phyloP scores from a whole-genome alignment of 2,329 filamentous ascomycete species.

The Trichophyton equinum region DNA sequence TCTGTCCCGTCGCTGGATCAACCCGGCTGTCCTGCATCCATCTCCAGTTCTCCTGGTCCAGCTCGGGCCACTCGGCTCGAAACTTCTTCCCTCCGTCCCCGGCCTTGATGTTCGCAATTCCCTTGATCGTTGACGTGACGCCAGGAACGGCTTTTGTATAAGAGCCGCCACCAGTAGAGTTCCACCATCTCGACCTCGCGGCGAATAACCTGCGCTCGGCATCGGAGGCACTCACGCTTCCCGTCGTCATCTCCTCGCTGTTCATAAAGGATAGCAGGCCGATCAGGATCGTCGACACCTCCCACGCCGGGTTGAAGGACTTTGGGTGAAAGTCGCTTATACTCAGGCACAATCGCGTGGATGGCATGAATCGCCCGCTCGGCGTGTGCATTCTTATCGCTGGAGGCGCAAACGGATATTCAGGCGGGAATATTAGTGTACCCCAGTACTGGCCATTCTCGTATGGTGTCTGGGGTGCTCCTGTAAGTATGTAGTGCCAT shows the following conservation, averaged over 20 bases:
- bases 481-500: slow-evolving; percentile 94
- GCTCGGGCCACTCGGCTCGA: slow-evolving; percentile 72
- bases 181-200: slow-evolving; percentile 81
- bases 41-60: slow-evolving; percentile 78
- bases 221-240: slow-evolving; percentile 65
- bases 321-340: slow-evolving; percentile 98
- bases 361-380: slow-evolving; percentile 86
- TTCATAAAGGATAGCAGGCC: slow-evolving; percentile 97
- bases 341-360: slow-evolving; percentile 79
- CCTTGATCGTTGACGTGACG: slow-evolving; percentile 47
- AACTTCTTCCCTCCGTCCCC: slow-evolving; percentile 92
- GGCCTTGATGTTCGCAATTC: slow-evolving; percentile 67
- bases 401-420: slow-evolving; percentile 94
- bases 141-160: slow-evolving; percentile 39
- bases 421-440: slow-evolving; percentile 83
- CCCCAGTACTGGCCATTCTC: slow-evolving; percentile 96
- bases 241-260: slow-evolving; percentile 95
- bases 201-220: slow-evolving; percentile 69
- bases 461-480: slow-evolving; percentile 87
- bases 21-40: slow-evolving; percentile 81
- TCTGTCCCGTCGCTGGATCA: slow-evolving; percentile 61
- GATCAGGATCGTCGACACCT: slow-evolving; percentile 90
- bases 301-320: slow-evolving; percentile 96
- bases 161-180: slow-evolving; percentile 79
- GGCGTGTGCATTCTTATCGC: slow-evolving; percentile 99